Conservation (phyloP, 208 protist genomes). For the Wallacemonas sp. region DNA sequence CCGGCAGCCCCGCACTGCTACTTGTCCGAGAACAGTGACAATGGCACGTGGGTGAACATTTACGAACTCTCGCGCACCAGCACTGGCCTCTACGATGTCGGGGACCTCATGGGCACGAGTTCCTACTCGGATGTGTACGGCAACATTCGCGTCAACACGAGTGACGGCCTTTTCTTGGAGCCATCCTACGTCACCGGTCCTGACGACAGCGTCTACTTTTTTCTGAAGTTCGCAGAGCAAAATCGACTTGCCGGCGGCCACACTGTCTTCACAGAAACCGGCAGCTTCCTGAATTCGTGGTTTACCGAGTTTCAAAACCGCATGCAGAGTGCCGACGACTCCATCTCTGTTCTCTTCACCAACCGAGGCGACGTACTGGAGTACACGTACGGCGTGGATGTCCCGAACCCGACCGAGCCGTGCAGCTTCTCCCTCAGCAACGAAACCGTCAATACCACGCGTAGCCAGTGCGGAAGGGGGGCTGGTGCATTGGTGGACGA, state of each 20-base stretch:
- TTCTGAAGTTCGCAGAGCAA: constrained; percentile 22
- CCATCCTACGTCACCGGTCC: constrained; percentile 11
- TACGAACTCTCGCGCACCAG: constrained; percentile 14
- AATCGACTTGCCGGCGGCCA: neutral
- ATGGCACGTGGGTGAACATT: constrained; percentile 10
- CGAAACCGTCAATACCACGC: neutral
- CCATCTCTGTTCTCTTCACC: constrained; percentile 46
- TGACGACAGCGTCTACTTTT: constrained; percentile 24
- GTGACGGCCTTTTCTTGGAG: constrained; percentile 1
- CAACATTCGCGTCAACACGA: constrained; percentile 1
- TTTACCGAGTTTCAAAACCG: constrained; percentile 33
- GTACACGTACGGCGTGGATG: constrained; percentile 26
- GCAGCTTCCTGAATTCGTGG: constrained; percentile 40
- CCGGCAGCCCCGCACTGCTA: constrained; percentile 5
- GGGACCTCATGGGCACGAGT: neutral
- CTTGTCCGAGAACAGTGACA: constrained; percentile 27
- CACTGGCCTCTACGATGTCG: neutral
- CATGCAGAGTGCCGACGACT: constrained; percentile 40
- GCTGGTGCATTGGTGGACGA: constrained; percentile 17
- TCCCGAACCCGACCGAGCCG: neutral
- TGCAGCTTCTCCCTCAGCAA: neutral
- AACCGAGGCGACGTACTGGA: constrained; percentile 32
- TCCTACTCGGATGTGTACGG: constrained; percentile 4
- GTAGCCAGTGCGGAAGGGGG: neutral
- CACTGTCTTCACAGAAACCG: constrained; percentile 32